These are phyloP conservation scores for Suhomyces choctaworum DNA, from an alignment of 1,139 yeast genomes.

Conservation along the genomic window DNA sequence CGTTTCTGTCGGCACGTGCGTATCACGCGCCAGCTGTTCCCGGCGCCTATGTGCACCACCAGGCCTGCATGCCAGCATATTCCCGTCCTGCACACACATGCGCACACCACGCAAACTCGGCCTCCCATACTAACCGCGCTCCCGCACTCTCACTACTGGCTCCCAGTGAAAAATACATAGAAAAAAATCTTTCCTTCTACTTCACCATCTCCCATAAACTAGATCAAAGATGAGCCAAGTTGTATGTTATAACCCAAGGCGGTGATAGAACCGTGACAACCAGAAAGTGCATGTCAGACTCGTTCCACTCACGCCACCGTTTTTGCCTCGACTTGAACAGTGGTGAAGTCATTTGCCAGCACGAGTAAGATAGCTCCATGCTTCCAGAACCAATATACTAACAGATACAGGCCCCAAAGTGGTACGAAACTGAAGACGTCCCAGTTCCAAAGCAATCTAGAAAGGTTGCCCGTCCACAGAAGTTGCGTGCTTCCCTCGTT, in stretches of 20 bases:
- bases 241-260: constrained; percentile 24
- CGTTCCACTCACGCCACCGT: no score
- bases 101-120: neutral
- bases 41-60: neutral
- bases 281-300: no score
- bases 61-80: neutral
- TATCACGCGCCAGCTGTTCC: neutral
- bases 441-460: constrained; percentile 84
- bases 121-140: constrained; percentile 1
- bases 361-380: no score
- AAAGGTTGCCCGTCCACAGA: constrained; percentile 93
- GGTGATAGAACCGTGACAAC: neutral
- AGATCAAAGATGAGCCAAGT: constrained; percentile 36
- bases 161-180: constrained; percentile 17
- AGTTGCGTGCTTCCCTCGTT: constrained; percentile 93
- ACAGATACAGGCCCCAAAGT: constrained; percentile 71
- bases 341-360: no score
- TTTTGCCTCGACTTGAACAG: no score
- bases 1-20: constrained; percentile 9
- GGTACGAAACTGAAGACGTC: constrained; percentile 95
- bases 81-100: constrained; percentile 11
- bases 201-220: constrained; percentile 25
- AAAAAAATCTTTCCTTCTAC: constrained; percentile 20
- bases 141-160: constrained; percentile 9
- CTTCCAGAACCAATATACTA: neutral